Evolutionary conservation across 495 filamentous ascomycete genomes (phyloP), one percentile per base, ranked within the genome.

Genomic region (Penicillium longicatenatum): DNA sequence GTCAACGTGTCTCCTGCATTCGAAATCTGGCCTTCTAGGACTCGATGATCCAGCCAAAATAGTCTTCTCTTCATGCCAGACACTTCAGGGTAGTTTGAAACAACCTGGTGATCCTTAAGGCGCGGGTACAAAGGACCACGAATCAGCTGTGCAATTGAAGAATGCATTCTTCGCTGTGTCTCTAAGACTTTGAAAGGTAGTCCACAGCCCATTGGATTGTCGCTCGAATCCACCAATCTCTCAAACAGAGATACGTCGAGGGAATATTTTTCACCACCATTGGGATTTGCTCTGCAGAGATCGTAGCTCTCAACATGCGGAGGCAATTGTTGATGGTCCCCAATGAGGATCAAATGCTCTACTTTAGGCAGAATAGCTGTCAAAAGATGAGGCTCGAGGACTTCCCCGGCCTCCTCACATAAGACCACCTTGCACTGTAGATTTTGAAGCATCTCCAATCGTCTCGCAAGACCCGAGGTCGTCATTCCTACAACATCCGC

Each of bases 91-190:
- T 84, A 80, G 2, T 66, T 46, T 3, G 24, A 19, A 2, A 86
- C 83, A 1, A 48, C 64, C 2, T 70, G 65, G 45, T 75, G 73
- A 63, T 91, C 89, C 50, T 82, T 37, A 0, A 94, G 70, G 6
- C 74, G 57, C 0, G 89, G 85, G 64, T 94, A 93, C 0, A 88
- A 59, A 0, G 85, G 84, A 16, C 17, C 21, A 5, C 86, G 76
- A 29, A 87, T 66, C 1, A 88, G 72, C 7, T 78, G 62, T 4
- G 87, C 78, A 44, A 92, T 86, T 0, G 73, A 79, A 16, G 89
- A 88, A 66, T 88, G 85, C 89, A 92, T 93, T 26, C 89, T 79
- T 26, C 89, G 75, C 62, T 93, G 89, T 3, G 12, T 80, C 79
- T 33, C 85, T 73, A 3, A 91, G 74, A 10, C 75, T 77, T 51